These are phyloP conservation scores for Arxiozyma bovina DNA, from an alignment of 1,139 yeast genomes.

Conservation along the genomic window DNA sequence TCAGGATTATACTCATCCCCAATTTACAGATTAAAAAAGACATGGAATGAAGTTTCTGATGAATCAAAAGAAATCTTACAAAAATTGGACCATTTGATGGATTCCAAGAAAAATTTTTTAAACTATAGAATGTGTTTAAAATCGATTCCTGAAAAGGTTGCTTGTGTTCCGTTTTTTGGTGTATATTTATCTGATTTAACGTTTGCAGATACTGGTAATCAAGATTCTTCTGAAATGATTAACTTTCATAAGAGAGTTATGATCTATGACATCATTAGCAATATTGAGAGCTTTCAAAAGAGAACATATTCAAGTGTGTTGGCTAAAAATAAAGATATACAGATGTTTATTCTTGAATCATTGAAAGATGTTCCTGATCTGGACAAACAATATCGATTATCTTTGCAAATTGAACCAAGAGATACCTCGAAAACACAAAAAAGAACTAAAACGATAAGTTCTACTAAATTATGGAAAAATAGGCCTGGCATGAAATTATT, in stretches of 20 bases:
- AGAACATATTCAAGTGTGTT: conserved; percentile 49
- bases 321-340: conserved; percentile 57
- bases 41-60: conserved; percentile 67
- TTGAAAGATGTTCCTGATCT: conserved; percentile 51
- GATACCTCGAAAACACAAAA: conserved; percentile 13
- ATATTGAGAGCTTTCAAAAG: conserved; percentile 64
- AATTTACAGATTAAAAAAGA: conserved; percentile 71
- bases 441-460: background rate
- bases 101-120: conserved; percentile 75
- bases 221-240: conserved; percentile 55
- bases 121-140: conserved; percentile 78
- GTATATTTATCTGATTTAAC: conserved; percentile 84
- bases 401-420: conserved; percentile 69
- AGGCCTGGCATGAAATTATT: conserved; percentile 4
- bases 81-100: conserved; percentile 77
- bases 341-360: conserved; percentile 50
- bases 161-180: conserved; percentile 91
- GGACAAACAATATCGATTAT: conserved; percentile 71
- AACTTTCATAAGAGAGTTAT: conserved; percentile 76
- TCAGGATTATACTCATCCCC: conserved; percentile 86
- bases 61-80: conserved; percentile 48
- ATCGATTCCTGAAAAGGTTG: conserved; percentile 52
- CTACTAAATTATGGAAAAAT: conserved; percentile 3
- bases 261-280: conserved; percentile 65
- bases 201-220: conserved; percentile 82